Conservation (phyloP, 2,329 filamentous ascomycete genomes). For the Cryphonectria japonica region DNA sequence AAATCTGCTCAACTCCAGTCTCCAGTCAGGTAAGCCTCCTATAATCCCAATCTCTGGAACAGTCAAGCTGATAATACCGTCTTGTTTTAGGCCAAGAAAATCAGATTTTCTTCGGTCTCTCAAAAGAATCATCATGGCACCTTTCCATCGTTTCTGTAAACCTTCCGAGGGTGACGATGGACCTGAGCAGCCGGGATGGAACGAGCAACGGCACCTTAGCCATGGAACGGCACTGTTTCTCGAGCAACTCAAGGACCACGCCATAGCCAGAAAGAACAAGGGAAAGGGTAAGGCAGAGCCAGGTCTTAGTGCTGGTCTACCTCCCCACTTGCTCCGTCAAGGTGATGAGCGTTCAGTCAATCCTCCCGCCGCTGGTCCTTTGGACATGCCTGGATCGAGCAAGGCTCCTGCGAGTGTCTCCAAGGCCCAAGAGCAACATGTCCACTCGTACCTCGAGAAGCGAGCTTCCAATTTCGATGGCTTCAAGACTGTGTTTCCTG, state of each 20-base stretch:
- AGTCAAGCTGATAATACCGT: background rate
- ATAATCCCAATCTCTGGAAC: background rate
- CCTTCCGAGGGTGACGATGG: background rate
- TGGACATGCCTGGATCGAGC: background rate
- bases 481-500: background rate
- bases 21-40: background rate
- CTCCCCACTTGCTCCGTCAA: slow-evolving; percentile 10
- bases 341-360: background rate
- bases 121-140: background rate
- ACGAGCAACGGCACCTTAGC: background rate
- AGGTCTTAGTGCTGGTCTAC: background rate
- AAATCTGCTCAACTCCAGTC: background rate
- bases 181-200: background rate
- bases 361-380: background rate
- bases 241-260: background rate
- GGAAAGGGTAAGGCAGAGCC: background rate
- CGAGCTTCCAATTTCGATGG: background rate
- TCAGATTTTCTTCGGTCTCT: too few species aligned
- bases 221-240: slow-evolving; percentile 2
- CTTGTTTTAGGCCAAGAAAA: background rate
- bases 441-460: background rate
- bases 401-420: background rate
- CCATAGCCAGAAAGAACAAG: background rate
- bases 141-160: background rate
- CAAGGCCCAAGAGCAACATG: background rate